Evolutionary conservation across 2,329 filamentous ascomycete species (phyloP), one percentile per base, ranked within the genome.

Genomic region (Fusarium secorum): DNA sequence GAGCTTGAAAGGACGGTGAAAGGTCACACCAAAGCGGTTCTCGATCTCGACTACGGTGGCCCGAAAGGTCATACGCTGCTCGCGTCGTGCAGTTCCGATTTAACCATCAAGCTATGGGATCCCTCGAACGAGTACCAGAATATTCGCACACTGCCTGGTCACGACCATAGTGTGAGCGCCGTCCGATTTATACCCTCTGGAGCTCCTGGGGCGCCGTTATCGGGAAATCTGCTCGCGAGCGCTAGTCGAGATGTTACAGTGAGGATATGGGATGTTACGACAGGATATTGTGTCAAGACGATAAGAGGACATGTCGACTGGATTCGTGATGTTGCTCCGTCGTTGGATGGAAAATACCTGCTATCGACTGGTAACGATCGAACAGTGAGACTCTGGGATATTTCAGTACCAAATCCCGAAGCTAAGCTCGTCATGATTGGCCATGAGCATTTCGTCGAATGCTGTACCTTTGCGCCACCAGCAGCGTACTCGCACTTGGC

Each of bases 71-170:
- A 77, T 92, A 93, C 38, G 49, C 73, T 80, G 7, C 76, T 83
- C 26, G 81, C 85, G 8, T 95, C 92, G 11, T 97, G 94, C 83
- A 94, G 91, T 51, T 94, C 91, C 52, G 95, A 98, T 80, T 83
- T 98, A 46, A 97, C 94, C 5, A 97, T 98, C 82, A 97, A 97
- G 81, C 85, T 98, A 28, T 98, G 95, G 95, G 94, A 98, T 74
- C 95, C 95, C 3, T 88, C 90, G 45, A 92, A 97, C 78, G 93
- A 96, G 65, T 98, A 98, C 83, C 97, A 97, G 80, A 98, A 97
- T 78, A 97, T 97, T 61, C 89, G 94, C 55, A 98, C 95, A 2
- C 85, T 98, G 24, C 92, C 93, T 1, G 95, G 95, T 10, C 95
- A 98, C 81, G 95, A 98, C 75, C 95, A 98, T 80, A 96, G 91